These are phyloP conservation scores for Candida pini DNA, from an alignment of 805 yeast genomes.

Conservation along the genomic window DNA sequence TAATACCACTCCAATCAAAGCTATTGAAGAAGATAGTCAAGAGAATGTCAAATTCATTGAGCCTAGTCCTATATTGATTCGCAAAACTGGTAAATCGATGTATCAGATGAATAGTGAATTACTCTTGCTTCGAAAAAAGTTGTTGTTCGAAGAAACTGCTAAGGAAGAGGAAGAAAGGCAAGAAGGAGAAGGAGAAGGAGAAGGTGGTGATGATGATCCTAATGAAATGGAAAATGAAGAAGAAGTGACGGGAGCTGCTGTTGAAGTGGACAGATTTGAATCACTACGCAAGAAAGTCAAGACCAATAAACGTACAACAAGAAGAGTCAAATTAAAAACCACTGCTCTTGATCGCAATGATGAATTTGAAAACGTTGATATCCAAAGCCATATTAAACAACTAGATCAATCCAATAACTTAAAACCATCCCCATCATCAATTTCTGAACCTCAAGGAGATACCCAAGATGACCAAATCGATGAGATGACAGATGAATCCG, in stretches of 20 bases:
- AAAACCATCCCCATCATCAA: neutral
- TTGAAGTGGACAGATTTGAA: neutral
- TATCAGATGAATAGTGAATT: slow-evolving; percentile 45
- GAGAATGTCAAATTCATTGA: slow-evolving; percentile 12
- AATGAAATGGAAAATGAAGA: slow-evolving; percentile 10
- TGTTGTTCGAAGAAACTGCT: slow-evolving; percentile 10
- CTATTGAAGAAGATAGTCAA: too few relatives aligned
- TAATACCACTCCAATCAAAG: neutral
- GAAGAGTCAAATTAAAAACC: slow-evolving; percentile 46
- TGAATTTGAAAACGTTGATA: slow-evolving; percentile 31
- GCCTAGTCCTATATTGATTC: slow-evolving; percentile 26
- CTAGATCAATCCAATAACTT: slow-evolving; percentile 16
- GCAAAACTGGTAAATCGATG: slow-evolving; percentile 28
- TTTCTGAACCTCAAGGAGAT: slow-evolving; percentile 1
- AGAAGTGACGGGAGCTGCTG: slow-evolving; percentile 14
- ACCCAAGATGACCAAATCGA: slow-evolving; percentile 9
- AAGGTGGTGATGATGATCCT: slow-evolving; percentile 5
- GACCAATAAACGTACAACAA: slow-evolving; percentile 48
- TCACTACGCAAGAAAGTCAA: slow-evolving; percentile 17
- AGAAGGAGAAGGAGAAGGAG: slow-evolving; percentile 11
- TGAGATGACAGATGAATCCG: slow-evolving; percentile 14
- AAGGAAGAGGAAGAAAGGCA: slow-evolving; percentile 7
- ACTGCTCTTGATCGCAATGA: slow-evolving; percentile 23
- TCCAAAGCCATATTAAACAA: slow-evolving; percentile 37
- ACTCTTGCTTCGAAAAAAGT: slow-evolving; percentile 27